These are phyloP conservation scores for Penicillium cataractarum DNA, from an alignment of 495 filamentous ascomycete genomes.

Conservation along the genomic window DNA sequence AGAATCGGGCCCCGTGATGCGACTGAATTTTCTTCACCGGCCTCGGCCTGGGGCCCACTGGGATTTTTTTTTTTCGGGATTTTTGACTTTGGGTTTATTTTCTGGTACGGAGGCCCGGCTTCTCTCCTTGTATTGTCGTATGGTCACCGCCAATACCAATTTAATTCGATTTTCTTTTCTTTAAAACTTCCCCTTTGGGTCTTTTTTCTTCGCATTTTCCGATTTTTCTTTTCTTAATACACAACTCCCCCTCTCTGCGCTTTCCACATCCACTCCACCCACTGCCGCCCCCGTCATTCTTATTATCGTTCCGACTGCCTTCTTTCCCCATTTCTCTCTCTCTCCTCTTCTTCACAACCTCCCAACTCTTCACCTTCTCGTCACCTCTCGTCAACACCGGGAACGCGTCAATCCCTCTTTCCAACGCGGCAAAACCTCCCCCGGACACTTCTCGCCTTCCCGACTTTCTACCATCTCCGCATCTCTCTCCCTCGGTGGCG, in stretches of 20 bases:
- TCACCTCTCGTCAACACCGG: background rate
- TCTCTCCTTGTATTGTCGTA: slow-evolving; percentile 31
- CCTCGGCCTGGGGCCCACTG: slow-evolving; percentile 24
- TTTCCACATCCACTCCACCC: slow-evolving; percentile 31
- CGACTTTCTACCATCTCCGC: slow-evolving; percentile 19
- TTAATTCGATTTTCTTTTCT: slow-evolving; percentile 10
- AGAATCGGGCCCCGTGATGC: slow-evolving; percentile 29
- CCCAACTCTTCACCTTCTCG: slow-evolving; percentile 9
- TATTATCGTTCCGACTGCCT: slow-evolving; percentile 36
- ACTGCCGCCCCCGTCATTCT: slow-evolving; percentile 38
- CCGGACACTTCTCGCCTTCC: slow-evolving; percentile 6
- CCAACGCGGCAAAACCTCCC: slow-evolving; percentile 14
- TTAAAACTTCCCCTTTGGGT: slow-evolving; percentile 1
- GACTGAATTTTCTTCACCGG: slow-evolving; percentile 33
- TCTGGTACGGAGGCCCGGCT: slow-evolving; percentile 14
- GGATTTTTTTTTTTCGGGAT: slow-evolving; percentile 27
- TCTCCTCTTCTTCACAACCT: slow-evolving; percentile 16
- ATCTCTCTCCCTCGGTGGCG: slow-evolving; percentile 28
- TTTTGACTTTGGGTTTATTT: slow-evolving; percentile 24
- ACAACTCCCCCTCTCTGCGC: slow-evolving; percentile 12
- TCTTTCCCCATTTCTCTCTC: slow-evolving; percentile 16
- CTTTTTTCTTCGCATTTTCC: slow-evolving; percentile 4
- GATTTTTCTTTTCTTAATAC: slow-evolving; percentile 19
- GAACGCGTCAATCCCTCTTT: slow-evolving; percentile 30
- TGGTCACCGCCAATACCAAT: slow-evolving; percentile 25